phyloP scores from a whole-genome alignment of 163 green algal species.

The Trebouxiophyceae sp. region DNA sequence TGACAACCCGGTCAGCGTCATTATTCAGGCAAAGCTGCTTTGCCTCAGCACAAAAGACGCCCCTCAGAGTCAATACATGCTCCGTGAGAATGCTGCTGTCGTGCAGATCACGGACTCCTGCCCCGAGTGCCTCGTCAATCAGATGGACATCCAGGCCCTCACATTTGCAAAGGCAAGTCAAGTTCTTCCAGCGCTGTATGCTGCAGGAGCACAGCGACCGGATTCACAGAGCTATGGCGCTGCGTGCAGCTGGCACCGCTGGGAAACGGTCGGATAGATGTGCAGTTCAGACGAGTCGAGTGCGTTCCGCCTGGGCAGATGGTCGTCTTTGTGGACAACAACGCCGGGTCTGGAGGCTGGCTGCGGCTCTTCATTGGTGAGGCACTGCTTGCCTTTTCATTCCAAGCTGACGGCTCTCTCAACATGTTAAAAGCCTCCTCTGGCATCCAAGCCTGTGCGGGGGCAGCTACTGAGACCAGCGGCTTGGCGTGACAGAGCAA shows the following conservation, averaged over 20 bases:
- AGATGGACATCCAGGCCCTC: constrained; percentile 28
- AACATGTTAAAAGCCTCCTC: no score
- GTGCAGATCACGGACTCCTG: constrained; percentile 19
- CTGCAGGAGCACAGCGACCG: no score
- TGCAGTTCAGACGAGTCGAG: constrained; percentile 20
- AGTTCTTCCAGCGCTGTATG: no score
- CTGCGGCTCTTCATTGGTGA: constrained; percentile 32
- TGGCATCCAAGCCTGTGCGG: no score
- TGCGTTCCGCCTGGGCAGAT: constrained; percentile 19
- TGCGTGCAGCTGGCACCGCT: constrained; percentile 21
- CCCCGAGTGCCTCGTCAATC: constrained; percentile 21
- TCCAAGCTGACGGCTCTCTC: no score
- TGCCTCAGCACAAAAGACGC: not conserved
- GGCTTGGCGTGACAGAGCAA: no score
- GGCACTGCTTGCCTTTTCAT: no score
- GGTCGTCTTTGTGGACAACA: constrained; percentile 23
- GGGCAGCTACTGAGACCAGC: no score
- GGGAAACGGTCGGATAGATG: constrained; percentile 17
- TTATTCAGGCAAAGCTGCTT: no score
- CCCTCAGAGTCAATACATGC: not conserved
- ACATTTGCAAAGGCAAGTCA: constrained; percentile 15
- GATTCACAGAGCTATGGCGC: constrained; percentile 1
- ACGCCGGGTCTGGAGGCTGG: constrained; percentile 26
- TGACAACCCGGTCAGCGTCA: not conserved
- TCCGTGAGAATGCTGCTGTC: not conserved